phyloP scores from a whole-genome alignment of 2,329 filamentous ascomycete species.

The Pyricularia sp. region DNA sequence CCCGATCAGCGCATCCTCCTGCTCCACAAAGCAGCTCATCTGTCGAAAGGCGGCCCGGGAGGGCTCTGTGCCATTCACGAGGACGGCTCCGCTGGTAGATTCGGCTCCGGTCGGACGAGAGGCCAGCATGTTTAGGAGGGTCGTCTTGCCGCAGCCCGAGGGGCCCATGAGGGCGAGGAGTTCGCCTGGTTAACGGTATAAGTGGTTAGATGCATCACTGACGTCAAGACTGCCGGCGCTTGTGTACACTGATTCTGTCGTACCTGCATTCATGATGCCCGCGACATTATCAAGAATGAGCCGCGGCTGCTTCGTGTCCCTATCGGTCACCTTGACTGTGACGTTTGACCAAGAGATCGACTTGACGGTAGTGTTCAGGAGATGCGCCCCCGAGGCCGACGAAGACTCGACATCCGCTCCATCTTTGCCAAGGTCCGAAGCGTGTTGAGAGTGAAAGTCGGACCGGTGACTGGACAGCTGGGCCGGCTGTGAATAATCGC shows the following conservation, averaged over 20 bases:
- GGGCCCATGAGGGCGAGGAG: constrained; percentile 78
- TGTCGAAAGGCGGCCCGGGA: constrained; percentile 48
- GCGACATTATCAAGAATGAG: constrained; percentile 53
- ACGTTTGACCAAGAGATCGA: constrained; percentile 58
- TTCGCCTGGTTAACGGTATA: constrained; percentile 39
- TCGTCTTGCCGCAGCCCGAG: constrained; percentile 67
- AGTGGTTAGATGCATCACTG: background rate
- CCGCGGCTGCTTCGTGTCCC: constrained; percentile 54
- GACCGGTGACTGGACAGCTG: background rate
- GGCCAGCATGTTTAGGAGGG: constrained; percentile 71
- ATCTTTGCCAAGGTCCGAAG: background rate
- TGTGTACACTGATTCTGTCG: background rate
- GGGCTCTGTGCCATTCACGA: constrained; percentile 53
- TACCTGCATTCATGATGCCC: constrained; percentile 56
- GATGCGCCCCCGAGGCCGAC: constrained; percentile 32
- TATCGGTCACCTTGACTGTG: constrained; percentile 64
- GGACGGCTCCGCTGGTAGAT: constrained; percentile 42
- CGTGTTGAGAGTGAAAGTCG: background rate
- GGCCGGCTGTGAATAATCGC: background rate
- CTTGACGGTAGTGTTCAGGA: constrained; percentile 54
- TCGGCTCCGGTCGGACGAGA: constrained; percentile 41
- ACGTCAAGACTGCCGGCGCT: too few relatives aligned
- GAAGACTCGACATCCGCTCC: constrained; percentile 19
- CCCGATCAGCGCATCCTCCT: constrained; percentile 78
- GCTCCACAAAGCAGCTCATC: constrained; percentile 73